These are phyloP conservation scores for Pseudogymnoascus sp. DNA, from an alignment of 2,329 filamentous ascomycete species.

Conservation along the genomic window DNA sequence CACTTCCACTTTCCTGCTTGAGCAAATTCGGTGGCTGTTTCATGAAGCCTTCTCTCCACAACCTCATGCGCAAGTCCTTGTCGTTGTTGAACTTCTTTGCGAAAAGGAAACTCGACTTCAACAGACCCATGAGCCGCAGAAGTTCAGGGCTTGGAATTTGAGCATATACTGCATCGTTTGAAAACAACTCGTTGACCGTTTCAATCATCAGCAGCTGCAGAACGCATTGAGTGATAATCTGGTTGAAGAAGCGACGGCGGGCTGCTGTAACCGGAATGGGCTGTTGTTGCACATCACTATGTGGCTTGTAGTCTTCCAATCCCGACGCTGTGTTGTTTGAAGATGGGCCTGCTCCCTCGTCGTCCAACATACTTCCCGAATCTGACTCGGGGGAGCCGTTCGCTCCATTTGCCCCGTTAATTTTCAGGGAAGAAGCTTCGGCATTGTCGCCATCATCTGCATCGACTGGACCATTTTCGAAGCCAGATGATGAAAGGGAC, in stretches of 20 bases:
- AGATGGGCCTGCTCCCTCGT: slow-evolving; percentile 21
- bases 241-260: slow-evolving; percentile 92
- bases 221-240: slow-evolving; percentile 97
- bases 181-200: slow-evolving; percentile 97
- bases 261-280: slow-evolving; percentile 88
- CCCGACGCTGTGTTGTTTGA: slow-evolving; percentile 17
- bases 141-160: slow-evolving; percentile 88
- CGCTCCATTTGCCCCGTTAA: slow-evolving; percentile 44
- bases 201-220: slow-evolving; percentile 98
- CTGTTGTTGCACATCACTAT: slow-evolving; percentile 70
- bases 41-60: slow-evolving; percentile 99
- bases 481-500: slow-evolving; percentile 41
- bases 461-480: slow-evolving; percentile 36
- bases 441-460: slow-evolving; percentile 10
- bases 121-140: slow-evolving; percentile 80
- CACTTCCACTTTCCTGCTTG: slow-evolving; percentile 90
- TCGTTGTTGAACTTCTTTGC: slow-evolving; percentile 97
- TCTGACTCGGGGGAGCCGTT: slow-evolving; percentile 30
- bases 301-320: slow-evolving; percentile 76
- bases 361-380: slow-evolving; percentile 23
- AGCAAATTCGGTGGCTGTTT: slow-evolving; percentile 95
- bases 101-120: slow-evolving; percentile 96
- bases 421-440: slow-evolving; percentile 44
- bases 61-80: slow-evolving; percentile 84
- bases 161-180: slow-evolving; percentile 88